Evolutionary conservation across 345 rosid species (phyloP), one percentile per base, ranked within the genome.

Genomic region (Salix viminalis): DNA sequence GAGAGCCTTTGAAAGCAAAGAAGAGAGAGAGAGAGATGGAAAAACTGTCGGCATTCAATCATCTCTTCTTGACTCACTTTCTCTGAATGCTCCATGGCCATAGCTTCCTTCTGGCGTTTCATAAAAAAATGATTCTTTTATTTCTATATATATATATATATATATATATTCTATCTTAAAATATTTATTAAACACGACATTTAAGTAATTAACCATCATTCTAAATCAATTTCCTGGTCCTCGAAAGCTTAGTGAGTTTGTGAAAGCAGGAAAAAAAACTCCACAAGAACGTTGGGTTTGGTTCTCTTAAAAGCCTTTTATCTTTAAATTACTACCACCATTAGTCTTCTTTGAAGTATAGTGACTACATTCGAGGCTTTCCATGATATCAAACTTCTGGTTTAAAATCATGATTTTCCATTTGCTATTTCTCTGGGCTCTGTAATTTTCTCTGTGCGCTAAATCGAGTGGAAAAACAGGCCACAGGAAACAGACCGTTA

Each of bases 21-120:
- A 37, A 69, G 68, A 76, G 71, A 44, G 62, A 75, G 7, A 44
- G 62, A 75, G 7, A 75, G 7, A 85, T 82, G 87, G 82, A 54
- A 65, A 76, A 69, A 5, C 26, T 81, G 58, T 58, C 80, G 24
- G 64, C 76, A 37, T 34, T 81, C 37, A 72, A 52, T 60, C 87
- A 82, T 75, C 83, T 86, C 5, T 83, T 68, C 72, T 39, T 75
- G 62, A 80, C 86, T 19, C 3, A 60, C 16, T 88, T 83, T 72
- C 82, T 88, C 39, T 34, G 36, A 34, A 34, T 34, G 36, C 36
- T 34, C 36, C 36, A 34, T 34, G 36, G 36, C 36, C 36, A 34
- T 34, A 34, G 36, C 36, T 34, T 34, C 36, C 36, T 34, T 34
- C 36, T 34, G 36, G 36, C 36, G 36, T 34, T 34, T 34, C 36